These are phyloP conservation scores for Aureoboletus auriporus DNA, from an alignment of 768 basidiomycete genomes.

Conservation along the genomic window DNA sequence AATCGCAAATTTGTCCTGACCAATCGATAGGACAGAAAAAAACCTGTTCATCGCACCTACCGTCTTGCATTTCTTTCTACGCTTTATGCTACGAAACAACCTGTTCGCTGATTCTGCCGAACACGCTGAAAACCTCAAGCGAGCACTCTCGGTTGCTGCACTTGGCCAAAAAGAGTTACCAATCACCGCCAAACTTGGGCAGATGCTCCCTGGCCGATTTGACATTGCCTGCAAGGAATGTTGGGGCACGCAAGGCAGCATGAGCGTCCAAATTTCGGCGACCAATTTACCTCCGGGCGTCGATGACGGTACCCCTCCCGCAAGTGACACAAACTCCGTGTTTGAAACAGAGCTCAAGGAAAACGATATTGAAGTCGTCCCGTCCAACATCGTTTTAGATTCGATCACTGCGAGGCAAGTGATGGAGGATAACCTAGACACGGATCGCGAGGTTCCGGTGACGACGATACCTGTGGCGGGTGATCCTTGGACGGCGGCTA, in stretches of 20 bases:
- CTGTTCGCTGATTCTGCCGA: constrained; percentile 34
- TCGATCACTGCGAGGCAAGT: constrained; percentile 24
- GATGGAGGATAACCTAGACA: constrained; percentile 31
- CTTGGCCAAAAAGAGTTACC: constrained; percentile 40
- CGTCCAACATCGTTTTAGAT: constrained; percentile 21
- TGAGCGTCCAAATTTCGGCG: constrained; percentile 20
- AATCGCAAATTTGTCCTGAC: constrained; percentile 3
- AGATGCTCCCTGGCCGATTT: constrained; percentile 40
- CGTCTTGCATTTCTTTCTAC: constrained; percentile 42
- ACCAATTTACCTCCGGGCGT: neutral
- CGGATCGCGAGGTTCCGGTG: constrained; percentile 8
- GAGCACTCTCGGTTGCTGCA: constrained; percentile 40
- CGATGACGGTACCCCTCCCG: neutral
- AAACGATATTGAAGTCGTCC: constrained; percentile 27
- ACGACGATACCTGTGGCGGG: constrained; percentile 16
- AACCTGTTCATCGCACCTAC: constrained; percentile 42
- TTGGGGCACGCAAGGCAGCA: constrained; percentile 43
- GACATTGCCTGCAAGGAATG: constrained; percentile 44
- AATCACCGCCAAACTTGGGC: constrained; percentile 35
- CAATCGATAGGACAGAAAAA: constrained; percentile 34
- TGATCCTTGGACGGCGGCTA: constrained; percentile 26
- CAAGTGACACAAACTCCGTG: constrained; percentile 1
- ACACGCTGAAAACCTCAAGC: constrained; percentile 32
- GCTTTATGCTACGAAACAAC: constrained; percentile 41
- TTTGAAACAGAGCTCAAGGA: constrained; percentile 40